Base-by-base conservation (phyloP, 352 stramenopile genomes). In the Aphanomyces stellatus region DNA sequence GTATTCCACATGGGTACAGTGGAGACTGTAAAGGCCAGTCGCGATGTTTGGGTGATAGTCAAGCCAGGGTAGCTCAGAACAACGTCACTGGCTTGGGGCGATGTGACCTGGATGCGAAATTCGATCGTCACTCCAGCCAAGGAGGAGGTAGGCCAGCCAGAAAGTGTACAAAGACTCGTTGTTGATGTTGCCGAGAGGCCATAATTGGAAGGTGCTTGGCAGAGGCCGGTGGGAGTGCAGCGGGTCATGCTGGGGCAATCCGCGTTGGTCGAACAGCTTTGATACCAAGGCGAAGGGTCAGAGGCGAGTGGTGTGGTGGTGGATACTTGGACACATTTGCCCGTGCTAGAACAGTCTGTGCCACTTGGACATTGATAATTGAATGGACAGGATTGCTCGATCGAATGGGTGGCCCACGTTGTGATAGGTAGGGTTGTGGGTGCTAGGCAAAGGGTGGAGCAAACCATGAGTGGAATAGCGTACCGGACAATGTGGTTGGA, bases 321-420 rank as follows among this genome's bases (percentile, higher is more conserved):
- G n/a, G n/a, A n/a, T n/a, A 40, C 41, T 19, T 13, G 27, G 19
- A 65, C 59, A 56, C 59, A 65, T 53, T 53, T 37, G 19, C 59
- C 59, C 13, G 46, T 53, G 10, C 8, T 22, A 28, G 19, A 22
- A 28, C 46, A 53, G 10, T 28, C 10, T 13, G 37, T 46, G 11
- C 37, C 37, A 19, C 11, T 11, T n/a, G 37, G 37, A 46, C 37
- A 46, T 46, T 46, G 37, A 46, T n/a, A 46, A 19, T 46, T 46
- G 13, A n/a, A 11, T 19, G 37, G 37, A 46, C 37, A 46, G 13
- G 37, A 46, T 46, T 46, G 37, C n/a, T 46, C 37, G n/a, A 46
- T 46, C 13, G 37, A 46, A 46, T 46, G 11, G 13, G 11, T 19
- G 2, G 11, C n/a, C 37, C 37, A 46, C 37, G n/a, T 19, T 46